Evolutionary conservation across 2,329 filamentous ascomycete genomes (phyloP).

Genomic region (Coleophoma eucalyptorum): DNA sequence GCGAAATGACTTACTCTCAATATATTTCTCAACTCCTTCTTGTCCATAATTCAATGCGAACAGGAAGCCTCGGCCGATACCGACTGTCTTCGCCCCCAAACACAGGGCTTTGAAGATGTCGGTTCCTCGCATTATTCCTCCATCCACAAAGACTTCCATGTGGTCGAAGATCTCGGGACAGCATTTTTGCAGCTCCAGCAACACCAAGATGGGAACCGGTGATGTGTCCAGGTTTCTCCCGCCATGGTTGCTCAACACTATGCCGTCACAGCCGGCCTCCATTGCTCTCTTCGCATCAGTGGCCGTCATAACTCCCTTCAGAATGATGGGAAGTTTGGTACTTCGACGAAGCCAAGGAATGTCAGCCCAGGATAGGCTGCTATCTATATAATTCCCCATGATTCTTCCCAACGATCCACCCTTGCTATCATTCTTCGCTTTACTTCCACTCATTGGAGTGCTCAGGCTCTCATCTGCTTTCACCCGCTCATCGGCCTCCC

Average conservation of each 20-base stretch:
- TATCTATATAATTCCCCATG: slow-evolving; percentile 54
- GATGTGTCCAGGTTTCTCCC: slow-evolving; percentile 51
- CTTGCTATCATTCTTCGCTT: slow-evolving; percentile 45
- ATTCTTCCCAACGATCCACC: slow-evolving; percentile 51
- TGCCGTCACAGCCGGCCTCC: slow-evolving; percentile 59
- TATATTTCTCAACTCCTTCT: slow-evolving; percentile 49
- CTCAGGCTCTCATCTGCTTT: slow-evolving; percentile 41
- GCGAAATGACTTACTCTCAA: slow-evolving; percentile 43
- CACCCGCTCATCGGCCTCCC: slow-evolving; percentile 40
- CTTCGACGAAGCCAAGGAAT: slow-evolving; percentile 59
- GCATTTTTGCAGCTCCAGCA: slow-evolving; percentile 59
- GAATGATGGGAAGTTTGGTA: slow-evolving; percentile 51
- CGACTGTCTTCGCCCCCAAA: slow-evolving; percentile 60
- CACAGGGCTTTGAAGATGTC: slow-evolving; percentile 67
- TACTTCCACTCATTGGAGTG: slow-evolving; percentile 46
- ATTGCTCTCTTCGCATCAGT: slow-evolving; percentile 58
- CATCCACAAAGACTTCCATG: slow-evolving; percentile 62
- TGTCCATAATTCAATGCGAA: slow-evolving; percentile 59
- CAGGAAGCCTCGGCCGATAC: slow-evolving; percentile 57
- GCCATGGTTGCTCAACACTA: slow-evolving; percentile 69
- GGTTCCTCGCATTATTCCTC: slow-evolving; percentile 60
- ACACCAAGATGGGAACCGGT: slow-evolving; percentile 50
- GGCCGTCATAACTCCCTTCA: slow-evolving; percentile 70
- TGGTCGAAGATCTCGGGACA: slow-evolving; percentile 56
- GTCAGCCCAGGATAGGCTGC: slow-evolving; percentile 58